Conservation (phyloP, 176 grass and related monocot species). For the Bonia amplexicaulis region DNA sequence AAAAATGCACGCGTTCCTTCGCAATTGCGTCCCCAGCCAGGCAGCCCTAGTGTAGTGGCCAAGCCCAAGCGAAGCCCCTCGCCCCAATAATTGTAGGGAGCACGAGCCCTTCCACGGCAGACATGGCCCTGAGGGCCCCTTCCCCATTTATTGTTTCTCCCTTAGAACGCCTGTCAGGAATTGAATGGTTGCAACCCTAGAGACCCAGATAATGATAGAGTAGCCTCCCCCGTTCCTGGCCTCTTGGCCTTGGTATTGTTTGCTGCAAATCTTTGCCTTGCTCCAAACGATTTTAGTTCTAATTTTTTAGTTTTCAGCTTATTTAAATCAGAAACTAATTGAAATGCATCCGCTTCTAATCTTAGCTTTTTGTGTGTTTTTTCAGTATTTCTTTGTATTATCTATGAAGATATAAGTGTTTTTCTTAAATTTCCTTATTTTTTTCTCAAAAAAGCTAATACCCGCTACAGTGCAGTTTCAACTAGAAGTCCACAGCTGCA, state of each 20-base stretch:
- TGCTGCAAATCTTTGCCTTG: constrained; percentile 23
- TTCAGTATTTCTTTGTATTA: too few relatives aligned
- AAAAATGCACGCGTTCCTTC: not conserved
- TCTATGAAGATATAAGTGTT: too few relatives aligned
- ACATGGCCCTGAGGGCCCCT: constrained; percentile 16
- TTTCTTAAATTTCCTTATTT: too few relatives aligned
- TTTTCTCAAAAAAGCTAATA: too few relatives aligned
- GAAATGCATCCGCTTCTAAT: too few relatives aligned
- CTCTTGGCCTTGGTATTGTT: constrained; percentile 19
- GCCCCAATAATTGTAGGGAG: constrained; percentile 51
- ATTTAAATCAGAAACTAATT: too few relatives aligned
- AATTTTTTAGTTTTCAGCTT: too few relatives aligned
- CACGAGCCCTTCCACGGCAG: constrained; percentile 23
- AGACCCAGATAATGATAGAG: not conserved
- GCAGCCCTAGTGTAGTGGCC: not conserved
- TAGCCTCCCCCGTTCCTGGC: constrained; percentile 6
- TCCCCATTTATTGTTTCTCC: constrained; percentile 22
- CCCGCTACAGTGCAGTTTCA: too few relatives aligned
- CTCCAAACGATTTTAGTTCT: too few relatives aligned
- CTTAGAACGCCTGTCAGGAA: constrained; percentile 42
- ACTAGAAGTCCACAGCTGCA: too few relatives aligned
- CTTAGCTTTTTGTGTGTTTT: too few relatives aligned
- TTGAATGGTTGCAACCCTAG: constrained; percentile 43
- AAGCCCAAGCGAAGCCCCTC: not conserved
- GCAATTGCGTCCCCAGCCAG: not conserved